These are phyloP conservation scores for Heterobasidion parviporum DNA, from an alignment of 1,284 basidiomycete genomes.

Conservation along the genomic window DNA sequence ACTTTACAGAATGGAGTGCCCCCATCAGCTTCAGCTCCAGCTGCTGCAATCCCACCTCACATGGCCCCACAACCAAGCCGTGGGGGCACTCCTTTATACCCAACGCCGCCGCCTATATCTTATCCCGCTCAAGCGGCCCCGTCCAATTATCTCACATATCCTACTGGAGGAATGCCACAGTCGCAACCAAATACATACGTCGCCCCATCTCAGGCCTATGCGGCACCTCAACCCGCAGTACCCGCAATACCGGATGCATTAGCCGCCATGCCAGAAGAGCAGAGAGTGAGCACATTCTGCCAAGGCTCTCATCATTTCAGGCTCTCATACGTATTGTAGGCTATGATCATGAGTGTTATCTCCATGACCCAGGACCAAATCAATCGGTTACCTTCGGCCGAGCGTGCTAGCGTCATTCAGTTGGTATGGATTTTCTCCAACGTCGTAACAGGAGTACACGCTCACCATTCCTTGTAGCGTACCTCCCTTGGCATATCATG, in stretches of 20 bases:
- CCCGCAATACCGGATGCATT: constrained; percentile 38
- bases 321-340: constrained; percentile 25
- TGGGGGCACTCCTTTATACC: constrained; percentile 7
- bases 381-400: constrained; percentile 46
- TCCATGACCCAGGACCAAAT: constrained; percentile 68
- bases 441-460: background rate
- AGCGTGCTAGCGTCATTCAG: constrained; percentile 59
- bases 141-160: constrained; percentile 9
- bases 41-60: constrained; percentile 9
- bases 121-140: constrained; percentile 20
- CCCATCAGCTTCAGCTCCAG: background rate
- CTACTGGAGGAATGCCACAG: constrained; percentile 1
- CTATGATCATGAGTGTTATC: constrained; percentile 58
- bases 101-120: constrained; percentile 17
- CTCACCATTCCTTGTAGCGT: constrained; percentile 6
- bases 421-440: constrained; percentile 35
- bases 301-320: constrained; percentile 18
- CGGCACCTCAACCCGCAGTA: constrained; percentile 12
- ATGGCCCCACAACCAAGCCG: constrained; percentile 7
- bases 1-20: constrained; percentile 8
- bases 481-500: constrained; percentile 8
- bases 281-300: constrained; percentile 42
- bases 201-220: constrained; percentile 4
- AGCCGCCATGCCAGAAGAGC: constrained; percentile 57
- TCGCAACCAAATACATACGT: constrained; percentile 6